A percentile compares a stretch with the other conserved stretches of the same genome.
Conservation (phyloP, 2,329 filamentous ascomycete genomes). For the Diaporthe humulicola region DNA sequence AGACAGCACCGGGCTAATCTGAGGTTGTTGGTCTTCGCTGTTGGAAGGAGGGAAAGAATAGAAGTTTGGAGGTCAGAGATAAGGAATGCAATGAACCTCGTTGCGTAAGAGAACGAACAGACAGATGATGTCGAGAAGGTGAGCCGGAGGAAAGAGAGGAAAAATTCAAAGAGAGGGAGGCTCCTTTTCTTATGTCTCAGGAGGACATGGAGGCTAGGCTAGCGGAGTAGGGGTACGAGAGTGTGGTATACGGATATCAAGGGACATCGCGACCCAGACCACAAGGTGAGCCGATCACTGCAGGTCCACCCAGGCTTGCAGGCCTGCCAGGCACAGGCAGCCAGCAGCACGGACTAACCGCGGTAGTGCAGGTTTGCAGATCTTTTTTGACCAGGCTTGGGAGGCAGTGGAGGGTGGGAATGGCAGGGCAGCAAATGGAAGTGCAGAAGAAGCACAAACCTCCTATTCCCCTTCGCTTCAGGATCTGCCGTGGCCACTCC, state of each 20-base stretch:
- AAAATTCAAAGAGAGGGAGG: not conserved
- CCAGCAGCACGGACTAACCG: constrained; percentile 24
- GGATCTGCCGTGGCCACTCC: constrained; percentile 23
- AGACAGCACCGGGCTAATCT: constrained; percentile 19
- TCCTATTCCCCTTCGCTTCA: constrained; percentile 31
- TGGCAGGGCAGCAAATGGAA: constrained; percentile 19
- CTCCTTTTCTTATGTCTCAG: constrained; percentile 28
- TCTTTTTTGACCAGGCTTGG: not conserved
- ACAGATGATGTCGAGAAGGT: constrained; percentile 25
- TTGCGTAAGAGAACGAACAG: constrained; percentile 23
- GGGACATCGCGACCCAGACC: constrained; percentile 23
- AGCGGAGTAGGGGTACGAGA: constrained; percentile 25
- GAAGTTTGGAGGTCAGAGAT: constrained; percentile 24
- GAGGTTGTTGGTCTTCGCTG: constrained; percentile 18
- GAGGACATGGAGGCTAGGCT: constrained; percentile 16
- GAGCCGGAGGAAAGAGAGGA: not conserved
- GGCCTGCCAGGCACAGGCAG: too few species aligned
- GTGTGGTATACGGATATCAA: too few species aligned
- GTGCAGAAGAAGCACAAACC: constrained; percentile 21
- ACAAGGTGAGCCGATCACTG: constrained; percentile 27
- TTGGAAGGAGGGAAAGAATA: constrained; percentile 28
- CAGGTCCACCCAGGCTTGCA: constrained; percentile 27
- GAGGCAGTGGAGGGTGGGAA: too few species aligned
- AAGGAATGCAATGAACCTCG: constrained; percentile 33
- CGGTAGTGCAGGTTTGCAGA: constrained; percentile 13